Percentiles rank a stretch among this genome's conserved stretches.
Evolutionary conservation across 352 stramenopile species (phyloP).

Genomic region (Pythium dissimile): DNA sequence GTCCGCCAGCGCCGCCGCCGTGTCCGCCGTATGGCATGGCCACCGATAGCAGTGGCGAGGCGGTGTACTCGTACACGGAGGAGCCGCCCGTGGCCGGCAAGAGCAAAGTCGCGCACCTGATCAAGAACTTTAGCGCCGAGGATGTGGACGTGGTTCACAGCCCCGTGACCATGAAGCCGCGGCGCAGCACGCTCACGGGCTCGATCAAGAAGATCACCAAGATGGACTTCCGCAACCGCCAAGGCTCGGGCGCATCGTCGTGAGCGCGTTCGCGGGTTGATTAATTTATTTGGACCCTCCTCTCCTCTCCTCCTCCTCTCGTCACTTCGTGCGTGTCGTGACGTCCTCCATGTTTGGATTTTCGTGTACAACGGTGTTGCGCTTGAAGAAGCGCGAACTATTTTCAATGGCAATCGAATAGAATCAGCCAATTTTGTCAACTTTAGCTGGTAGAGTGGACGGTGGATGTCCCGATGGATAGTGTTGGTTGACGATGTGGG

Average conservation of each 20-base stretch:
- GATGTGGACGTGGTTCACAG: not conserved
- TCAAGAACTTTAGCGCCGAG: conserved; percentile 65
- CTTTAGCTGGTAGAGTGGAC: too few species aligned
- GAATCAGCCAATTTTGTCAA: too few species aligned
- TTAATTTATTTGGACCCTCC: conserved; percentile 20
- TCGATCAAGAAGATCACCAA: conserved; percentile 16
- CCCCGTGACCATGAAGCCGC: not conserved
- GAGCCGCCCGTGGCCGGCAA: conserved; percentile 18
- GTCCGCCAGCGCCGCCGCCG: conserved; percentile 10
- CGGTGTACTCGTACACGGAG: not conserved
- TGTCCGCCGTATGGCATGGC: not conserved
- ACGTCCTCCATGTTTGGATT: not conserved
- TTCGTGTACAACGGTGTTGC: not conserved
- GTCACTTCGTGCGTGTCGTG: not conserved
- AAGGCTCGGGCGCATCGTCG: conserved; percentile 12
- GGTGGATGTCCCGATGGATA: too few species aligned
- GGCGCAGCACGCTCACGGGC: conserved; percentile 11
- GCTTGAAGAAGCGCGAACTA: not conserved
- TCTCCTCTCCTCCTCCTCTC: too few species aligned
- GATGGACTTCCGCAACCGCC: conserved; percentile 22
- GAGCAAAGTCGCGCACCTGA: conserved; percentile 62
- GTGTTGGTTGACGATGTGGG: too few species aligned
- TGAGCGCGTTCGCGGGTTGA: not conserved
- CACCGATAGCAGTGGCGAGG: not conserved
- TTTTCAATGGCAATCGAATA: not conserved